Evolutionary conservation across 768 basidiomycete species (phyloP).

Genomic region (Auricularia sp.): DNA sequence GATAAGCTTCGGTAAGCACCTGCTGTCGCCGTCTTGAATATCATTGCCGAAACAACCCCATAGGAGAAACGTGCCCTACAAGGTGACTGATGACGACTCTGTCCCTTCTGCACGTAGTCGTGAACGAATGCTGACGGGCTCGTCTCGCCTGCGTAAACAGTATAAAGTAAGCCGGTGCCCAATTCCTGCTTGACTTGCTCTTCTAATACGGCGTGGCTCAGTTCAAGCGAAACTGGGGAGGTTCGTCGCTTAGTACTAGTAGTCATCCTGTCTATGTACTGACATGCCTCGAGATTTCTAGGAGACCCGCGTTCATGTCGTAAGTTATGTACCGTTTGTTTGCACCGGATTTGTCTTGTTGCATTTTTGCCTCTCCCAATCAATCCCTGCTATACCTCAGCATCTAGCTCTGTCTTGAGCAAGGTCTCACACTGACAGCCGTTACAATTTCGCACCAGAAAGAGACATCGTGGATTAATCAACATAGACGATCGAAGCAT

Average conservation of each 20-base stretch:
- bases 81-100: slow-evolving; percentile 38
- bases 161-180: not conserved
- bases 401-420: too few species aligned
- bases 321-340: not conserved
- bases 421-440: too few species aligned
- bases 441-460: too few species aligned
- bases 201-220: not conserved
- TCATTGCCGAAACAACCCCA: not conserved
- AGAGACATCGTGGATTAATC: too few species aligned
- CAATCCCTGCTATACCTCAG: too few species aligned
- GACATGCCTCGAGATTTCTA: not conserved
- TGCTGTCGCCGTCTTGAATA: not conserved
- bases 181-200: not conserved
- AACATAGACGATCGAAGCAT: too few species aligned
- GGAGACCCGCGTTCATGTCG: not conserved
- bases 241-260: too few species aligned
- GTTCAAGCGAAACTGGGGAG: not conserved
- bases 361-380: too few species aligned
- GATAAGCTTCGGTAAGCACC: slow-evolving; percentile 61
- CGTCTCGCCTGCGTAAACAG: not conserved
- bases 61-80: slow-evolving; percentile 79
- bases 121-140: not conserved
- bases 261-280: too few species aligned
- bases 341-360: too few species aligned
- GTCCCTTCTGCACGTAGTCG: not conserved